A percentile compares a stretch with the other conserved stretches of the same genome.
Evolutionary conservation across 345 rosid species (phyloP).

Genomic region (Syzygium oleosum): DNA sequence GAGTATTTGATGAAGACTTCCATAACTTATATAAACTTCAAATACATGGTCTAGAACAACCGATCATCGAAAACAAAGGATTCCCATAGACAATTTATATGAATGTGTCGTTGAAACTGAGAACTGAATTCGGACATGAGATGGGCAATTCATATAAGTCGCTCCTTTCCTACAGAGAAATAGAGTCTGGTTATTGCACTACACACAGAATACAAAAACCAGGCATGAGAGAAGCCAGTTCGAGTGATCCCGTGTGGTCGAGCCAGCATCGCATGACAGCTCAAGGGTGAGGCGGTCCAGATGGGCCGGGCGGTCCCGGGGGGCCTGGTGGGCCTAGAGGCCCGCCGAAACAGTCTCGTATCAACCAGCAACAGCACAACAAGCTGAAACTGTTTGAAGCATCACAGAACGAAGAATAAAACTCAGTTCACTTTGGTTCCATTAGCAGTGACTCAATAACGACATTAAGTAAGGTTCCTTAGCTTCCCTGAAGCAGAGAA

Average conservation of each 20-base stretch:
- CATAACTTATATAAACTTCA: neutral
- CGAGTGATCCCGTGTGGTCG: neutral
- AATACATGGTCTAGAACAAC: neutral
- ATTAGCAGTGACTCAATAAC: neutral
- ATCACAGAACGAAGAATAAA: neutral
- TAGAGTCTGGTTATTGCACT: neutral
- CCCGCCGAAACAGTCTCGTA: constrained; percentile 31
- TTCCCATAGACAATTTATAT: neutral
- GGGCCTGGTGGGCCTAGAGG: neutral
- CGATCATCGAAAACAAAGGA: neutral
- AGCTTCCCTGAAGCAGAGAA: neutral
- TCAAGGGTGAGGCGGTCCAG: constrained; percentile 1
- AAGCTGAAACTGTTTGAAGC: constrained; percentile 18
- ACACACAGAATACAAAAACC: neutral
- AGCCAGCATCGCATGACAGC: neutral
- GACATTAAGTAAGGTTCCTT: neutral
- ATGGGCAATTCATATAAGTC: neutral
- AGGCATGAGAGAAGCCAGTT: neutral
- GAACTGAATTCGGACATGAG: neutral
- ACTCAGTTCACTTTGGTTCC: neutral
- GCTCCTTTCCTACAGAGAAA: neutral
- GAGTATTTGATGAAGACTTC: neutral
- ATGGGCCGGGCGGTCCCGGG: constrained; percentile 1
- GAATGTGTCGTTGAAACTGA: neutral
- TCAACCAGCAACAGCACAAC: constrained; percentile 30